Percentiles rank a stretch among this genome's conserved stretches.
phyloP scores from a whole-genome alignment of 768 basidiomycete species.

The Tylopilus sp. region DNA sequence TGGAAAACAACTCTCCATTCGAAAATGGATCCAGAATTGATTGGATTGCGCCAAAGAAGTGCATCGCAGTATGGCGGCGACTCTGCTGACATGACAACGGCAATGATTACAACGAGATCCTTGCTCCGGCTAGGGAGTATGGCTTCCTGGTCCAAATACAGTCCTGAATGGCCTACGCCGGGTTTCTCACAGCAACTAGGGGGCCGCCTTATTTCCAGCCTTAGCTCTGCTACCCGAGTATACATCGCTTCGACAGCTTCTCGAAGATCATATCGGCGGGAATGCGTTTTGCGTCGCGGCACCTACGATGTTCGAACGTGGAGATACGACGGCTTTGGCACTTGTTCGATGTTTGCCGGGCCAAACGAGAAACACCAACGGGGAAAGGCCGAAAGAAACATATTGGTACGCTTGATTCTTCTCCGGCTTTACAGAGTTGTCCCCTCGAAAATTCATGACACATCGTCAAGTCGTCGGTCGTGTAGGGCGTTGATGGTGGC shows the following conservation, averaged over 20 bases:
- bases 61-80: slow-evolving; percentile 65
- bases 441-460: slow-evolving; percentile 6
- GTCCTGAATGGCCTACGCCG: slow-evolving; percentile 62
- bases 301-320: slow-evolving; percentile 37
- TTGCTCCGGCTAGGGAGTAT: slow-evolving; percentile 62
- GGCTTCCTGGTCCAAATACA: slow-evolving; percentile 54
- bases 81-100: slow-evolving; percentile 72
- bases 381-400: slow-evolving; percentile 66
- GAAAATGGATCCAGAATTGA: slow-evolving; percentile 28
- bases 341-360: slow-evolving; percentile 62
- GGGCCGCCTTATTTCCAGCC: slow-evolving; percentile 73
- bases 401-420: slow-evolving; percentile 46
- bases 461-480: not conserved
- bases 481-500: slow-evolving; percentile 1
- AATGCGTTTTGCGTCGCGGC: slow-evolving; percentile 51
- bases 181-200: slow-evolving; percentile 58
- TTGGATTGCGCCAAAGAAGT: not conserved
- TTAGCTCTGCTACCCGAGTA: slow-evolving; percentile 62
- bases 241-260: slow-evolving; percentile 80
- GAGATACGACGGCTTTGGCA: slow-evolving; percentile 69
- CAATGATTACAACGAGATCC: slow-evolving; percentile 56
- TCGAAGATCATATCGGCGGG: slow-evolving; percentile 74
- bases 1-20: slow-evolving; percentile 55
- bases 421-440: not conserved
- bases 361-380: slow-evolving; percentile 67